These are phyloP conservation scores for Botrytis galanthina DNA, from an alignment of 2,329 filamentous ascomycete genomes.

Conservation along the genomic window DNA sequence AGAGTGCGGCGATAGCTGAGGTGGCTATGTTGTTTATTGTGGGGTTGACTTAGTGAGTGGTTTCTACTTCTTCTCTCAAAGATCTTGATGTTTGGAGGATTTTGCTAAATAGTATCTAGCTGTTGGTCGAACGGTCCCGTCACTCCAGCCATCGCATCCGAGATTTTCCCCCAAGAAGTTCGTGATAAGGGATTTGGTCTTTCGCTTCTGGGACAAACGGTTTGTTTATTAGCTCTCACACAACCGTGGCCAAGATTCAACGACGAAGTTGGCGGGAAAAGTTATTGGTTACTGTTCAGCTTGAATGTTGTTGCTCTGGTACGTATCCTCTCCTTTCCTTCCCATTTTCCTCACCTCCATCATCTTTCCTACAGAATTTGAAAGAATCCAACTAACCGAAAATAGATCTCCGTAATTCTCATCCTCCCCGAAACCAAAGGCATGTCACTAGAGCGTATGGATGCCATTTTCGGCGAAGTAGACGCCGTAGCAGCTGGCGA, in stretches of 20 bases:
- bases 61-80: conserved; percentile 27
- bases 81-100: neutral
- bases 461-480: conserved; percentile 48
- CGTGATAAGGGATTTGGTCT: conserved; percentile 43
- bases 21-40: conserved; percentile 46
- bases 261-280: conserved; percentile 39
- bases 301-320: conserved; percentile 41
- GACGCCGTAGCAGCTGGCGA: conserved; percentile 35
- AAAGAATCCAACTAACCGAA: neutral
- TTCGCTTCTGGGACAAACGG: conserved; percentile 41
- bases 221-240: conserved; percentile 42
- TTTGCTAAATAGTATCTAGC: neutral
- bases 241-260: conserved; percentile 45
- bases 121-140: conserved; percentile 42
- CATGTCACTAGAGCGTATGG: conserved; percentile 52
- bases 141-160: conserved; percentile 39
- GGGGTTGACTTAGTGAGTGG: conserved; percentile 41
- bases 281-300: conserved; percentile 43
- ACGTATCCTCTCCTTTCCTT: conserved; percentile 13
- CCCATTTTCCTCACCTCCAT: neutral
- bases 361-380: too few relatives aligned
- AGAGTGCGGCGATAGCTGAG: conserved; percentile 42
- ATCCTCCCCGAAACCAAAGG: conserved; percentile 56
- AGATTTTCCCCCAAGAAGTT: conserved; percentile 45
- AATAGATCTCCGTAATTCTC: conserved; percentile 47